Evolutionary conservation across 2,329 filamentous ascomycete species (phyloP).

Genomic region (Colletotrichum aenigma): DNA sequence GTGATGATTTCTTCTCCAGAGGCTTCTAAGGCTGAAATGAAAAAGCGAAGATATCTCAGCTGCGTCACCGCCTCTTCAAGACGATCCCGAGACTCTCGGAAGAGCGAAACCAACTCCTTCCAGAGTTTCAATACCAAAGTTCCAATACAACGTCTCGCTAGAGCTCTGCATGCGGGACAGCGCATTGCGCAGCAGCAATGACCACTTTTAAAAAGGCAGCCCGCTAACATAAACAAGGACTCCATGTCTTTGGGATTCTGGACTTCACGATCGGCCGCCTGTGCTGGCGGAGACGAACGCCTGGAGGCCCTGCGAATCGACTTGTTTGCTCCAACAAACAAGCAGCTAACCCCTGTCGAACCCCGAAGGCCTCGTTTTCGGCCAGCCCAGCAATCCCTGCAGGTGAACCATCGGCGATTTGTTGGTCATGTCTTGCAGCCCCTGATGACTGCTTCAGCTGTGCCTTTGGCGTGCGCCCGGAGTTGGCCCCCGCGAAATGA

Average conservation of each 20-base stretch:
- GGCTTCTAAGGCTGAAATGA: background rate
- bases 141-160: background rate
- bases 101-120: background rate
- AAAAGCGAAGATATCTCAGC: background rate
- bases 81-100: background rate
- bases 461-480: background rate
- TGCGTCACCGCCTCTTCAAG: background rate
- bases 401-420: background rate
- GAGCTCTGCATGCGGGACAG: background rate
- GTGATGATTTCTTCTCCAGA: background rate
- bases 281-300: background rate
- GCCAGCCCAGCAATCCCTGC: background rate
- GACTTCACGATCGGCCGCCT: background rate
- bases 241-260: background rate
- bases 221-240: background rate
- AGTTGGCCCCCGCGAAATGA: background rate
- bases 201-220: background rate
- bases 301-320: background rate
- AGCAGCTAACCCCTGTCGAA: background rate
- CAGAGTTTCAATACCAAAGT: background rate
- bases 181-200: background rate
- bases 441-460: background rate
- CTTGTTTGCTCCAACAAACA: constrained; percentile 11
- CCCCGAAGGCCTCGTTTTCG: background rate
- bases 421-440: background rate